A percentile compares a stretch with the other conserved stretches of the same genome.
Evolutionary conservation across 2,329 filamentous ascomycete genomes (phyloP).

Genomic region (Colletotrichum destructivum): DNA sequence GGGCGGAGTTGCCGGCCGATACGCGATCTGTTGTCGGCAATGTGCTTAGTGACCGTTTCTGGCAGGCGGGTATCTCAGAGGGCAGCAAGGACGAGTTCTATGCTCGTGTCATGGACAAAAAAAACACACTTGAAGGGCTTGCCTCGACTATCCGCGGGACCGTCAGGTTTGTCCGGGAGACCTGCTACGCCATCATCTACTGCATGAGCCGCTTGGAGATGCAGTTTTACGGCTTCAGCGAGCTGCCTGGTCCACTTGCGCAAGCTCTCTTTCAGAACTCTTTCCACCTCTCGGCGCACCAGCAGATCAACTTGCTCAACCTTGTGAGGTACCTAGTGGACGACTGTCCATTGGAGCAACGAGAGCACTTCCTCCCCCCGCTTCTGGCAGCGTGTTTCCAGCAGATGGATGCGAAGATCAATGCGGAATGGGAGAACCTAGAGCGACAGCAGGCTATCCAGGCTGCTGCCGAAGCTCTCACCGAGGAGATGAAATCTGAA

Average conservation of each 20-base stretch:
- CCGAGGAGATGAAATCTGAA: slow-evolving; percentile 98
- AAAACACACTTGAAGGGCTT: slow-evolving; percentile 90
- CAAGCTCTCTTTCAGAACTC: slow-evolving; percentile 88
- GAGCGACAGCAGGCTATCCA: slow-evolving; percentile 73
- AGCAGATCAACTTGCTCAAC: slow-evolving; percentile 93
- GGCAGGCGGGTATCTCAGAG: slow-evolving; percentile 97
- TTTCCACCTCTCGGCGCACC: slow-evolving; percentile 87
- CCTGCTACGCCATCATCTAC: slow-evolving; percentile 94
- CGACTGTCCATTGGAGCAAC: slow-evolving; percentile 86
- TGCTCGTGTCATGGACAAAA: slow-evolving; percentile 89
- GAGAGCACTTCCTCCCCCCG: slow-evolving; percentile 86
- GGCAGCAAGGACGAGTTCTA: slow-evolving; percentile 98
- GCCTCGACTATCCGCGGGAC: slow-evolving; percentile 93
- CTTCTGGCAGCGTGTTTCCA: slow-evolving; percentile 86
- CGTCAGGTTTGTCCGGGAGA: slow-evolving; percentile 90
- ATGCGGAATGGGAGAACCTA: slow-evolving; percentile 87
- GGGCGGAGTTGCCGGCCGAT: slow-evolving; percentile 82
- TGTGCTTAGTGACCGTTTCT: slow-evolving; percentile 94
- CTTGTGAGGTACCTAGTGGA: slow-evolving; percentile 91
- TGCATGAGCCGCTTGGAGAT: slow-evolving; percentile 90
- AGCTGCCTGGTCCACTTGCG: slow-evolving; percentile 86
- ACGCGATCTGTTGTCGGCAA: slow-evolving; percentile 84
- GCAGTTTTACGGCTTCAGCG: slow-evolving; percentile 91
- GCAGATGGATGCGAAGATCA: slow-evolving; percentile 90
- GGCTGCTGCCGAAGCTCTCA: slow-evolving; percentile 82